These are phyloP conservation scores for Trichothecium roseum DNA, from an alignment of 2,329 filamentous ascomycete species.

Conservation along the genomic window DNA sequence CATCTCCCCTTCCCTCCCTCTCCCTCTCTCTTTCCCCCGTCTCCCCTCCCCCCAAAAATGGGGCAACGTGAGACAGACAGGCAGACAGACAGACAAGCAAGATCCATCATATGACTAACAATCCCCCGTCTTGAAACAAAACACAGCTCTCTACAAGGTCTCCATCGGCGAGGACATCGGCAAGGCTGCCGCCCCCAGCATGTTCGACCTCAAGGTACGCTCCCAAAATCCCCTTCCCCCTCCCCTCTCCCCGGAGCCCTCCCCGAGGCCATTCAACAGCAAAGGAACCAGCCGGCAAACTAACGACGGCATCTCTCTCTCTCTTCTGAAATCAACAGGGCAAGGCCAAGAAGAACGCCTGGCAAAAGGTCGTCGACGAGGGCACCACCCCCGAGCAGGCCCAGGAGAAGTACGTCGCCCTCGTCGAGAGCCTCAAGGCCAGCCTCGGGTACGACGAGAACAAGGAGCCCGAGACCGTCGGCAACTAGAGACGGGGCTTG, in stretches of 20 bases:
- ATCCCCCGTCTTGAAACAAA: constrained; percentile 3
- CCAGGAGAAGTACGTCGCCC: constrained; percentile 64
- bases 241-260: neutral
- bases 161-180: constrained; percentile 45
- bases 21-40: neutral
- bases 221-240: neutral
- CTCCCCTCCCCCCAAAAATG: neutral
- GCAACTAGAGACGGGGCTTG: too few species aligned
- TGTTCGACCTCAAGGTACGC: constrained; percentile 59
- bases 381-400: constrained; percentile 54
- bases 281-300: too few species aligned
- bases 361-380: constrained; percentile 60
- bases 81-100: too few species aligned
- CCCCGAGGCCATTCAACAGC: neutral
- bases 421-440: constrained; percentile 62
- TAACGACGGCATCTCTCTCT: too few species aligned
- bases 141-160: constrained; percentile 47
- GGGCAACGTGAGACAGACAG: too few species aligned
- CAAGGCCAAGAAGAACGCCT: constrained; percentile 73
- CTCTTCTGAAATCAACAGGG: constrained; percentile 34
- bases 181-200: constrained; percentile 48
- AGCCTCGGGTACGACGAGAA: constrained; percentile 57
- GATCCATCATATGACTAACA: neutral
- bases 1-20: neutral
- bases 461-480: constrained; percentile 51